Conservation (phyloP, 441 rosid genomes). For the Daphne laureola region DNA sequence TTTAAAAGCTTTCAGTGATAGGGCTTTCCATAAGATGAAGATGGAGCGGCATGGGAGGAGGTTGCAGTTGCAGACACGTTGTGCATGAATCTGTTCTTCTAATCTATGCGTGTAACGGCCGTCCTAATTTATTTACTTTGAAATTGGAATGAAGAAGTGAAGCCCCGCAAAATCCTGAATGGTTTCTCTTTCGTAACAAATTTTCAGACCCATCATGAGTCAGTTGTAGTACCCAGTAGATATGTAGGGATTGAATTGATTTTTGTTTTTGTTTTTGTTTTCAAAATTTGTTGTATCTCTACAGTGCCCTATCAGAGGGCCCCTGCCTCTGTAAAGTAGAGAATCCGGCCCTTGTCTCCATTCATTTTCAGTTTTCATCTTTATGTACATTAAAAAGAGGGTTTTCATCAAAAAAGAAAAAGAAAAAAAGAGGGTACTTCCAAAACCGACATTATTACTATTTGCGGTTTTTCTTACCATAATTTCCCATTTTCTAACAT, state of each 20-base stretch:
- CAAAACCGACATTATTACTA: not conserved
- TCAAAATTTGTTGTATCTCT: not conserved
- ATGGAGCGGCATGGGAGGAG: slow-evolving; percentile 6
- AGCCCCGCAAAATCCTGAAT: no score
- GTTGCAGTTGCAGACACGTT: not conserved
- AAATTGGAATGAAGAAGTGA: no score
- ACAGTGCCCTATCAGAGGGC: slow-evolving; percentile 2
- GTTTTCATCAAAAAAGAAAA: no score
- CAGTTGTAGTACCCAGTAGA: no score
- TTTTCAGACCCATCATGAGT: not conserved
- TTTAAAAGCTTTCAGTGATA: not conserved
- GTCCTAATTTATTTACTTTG: not conserved
- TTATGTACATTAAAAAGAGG: not conserved
- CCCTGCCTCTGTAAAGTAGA: slow-evolving; percentile 1
- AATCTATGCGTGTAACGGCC: slow-evolving; percentile 7
- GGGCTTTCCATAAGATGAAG: not conserved
- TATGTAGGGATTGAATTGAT: no score
- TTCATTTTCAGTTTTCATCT: not conserved
- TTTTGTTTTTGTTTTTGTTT: no score
- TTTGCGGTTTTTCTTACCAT: no score
- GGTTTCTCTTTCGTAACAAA: not conserved
- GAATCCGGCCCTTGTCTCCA: slow-evolving; percentile 16
- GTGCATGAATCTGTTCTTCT: slow-evolving; percentile 5
- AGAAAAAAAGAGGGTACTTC: not conserved
- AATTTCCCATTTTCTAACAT: not conserved